phyloP scores from a whole-genome alignment of 495 filamentous ascomycete species.

The Talaromyces adpressus region DNA sequence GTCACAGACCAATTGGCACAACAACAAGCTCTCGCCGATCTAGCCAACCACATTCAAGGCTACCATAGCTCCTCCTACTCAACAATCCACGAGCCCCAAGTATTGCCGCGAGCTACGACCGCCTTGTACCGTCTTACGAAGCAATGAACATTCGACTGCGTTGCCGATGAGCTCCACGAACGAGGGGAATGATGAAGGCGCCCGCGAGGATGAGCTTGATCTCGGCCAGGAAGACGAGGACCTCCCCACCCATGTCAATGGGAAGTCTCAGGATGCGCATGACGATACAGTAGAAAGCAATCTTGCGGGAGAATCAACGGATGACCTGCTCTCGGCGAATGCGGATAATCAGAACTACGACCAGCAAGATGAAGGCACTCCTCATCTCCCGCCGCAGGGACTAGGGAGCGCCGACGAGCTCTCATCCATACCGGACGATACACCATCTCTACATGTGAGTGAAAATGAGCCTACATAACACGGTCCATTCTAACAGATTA shows the following conservation, averaged over 20 bases:
- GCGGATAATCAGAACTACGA: conserved; percentile 8
- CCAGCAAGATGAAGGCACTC: conserved; percentile 10
- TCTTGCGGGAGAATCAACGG: conserved; percentile 12
- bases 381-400: conserved; percentile 14
- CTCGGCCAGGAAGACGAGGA: conserved; percentile 31
- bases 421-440: conserved; percentile 76
- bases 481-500: conserved; percentile 26
- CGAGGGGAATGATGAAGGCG: conserved; percentile 39
- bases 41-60: background rate
- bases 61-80: background rate
- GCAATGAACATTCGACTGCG: conserved; percentile 39
- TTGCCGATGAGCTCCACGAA: conserved; percentile 46
- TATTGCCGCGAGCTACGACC: background rate
- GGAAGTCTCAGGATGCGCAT: conserved; percentile 15
- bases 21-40: background rate
- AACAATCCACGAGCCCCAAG: background rate
- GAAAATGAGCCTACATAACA: conserved; percentile 11
- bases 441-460: conserved; percentile 78
- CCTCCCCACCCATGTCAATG: conserved; percentile 11
- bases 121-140: conserved; percentile 10
- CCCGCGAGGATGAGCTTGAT: conserved; percentile 43
- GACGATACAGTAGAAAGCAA: background rate
- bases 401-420: conserved; percentile 39
- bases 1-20: background rate
- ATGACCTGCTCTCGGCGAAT: conserved; percentile 22